phyloP scores from a whole-genome alignment of 2,329 filamentous ascomycete species.

The Fusarium coicis region DNA sequence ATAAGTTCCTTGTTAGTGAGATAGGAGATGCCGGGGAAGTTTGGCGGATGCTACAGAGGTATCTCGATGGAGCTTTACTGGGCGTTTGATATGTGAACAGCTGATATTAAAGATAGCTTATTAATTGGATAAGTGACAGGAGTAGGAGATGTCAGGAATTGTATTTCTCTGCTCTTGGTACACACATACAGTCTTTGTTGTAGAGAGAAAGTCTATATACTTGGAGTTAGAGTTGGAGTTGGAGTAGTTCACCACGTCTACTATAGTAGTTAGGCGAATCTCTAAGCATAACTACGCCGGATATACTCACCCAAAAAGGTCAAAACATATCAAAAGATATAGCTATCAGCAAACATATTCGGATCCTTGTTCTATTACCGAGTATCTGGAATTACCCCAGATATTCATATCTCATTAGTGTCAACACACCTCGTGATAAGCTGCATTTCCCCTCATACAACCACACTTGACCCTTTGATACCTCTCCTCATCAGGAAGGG shows the following conservation, averaged over 20 bases:
- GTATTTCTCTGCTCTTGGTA: background rate
- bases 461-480: background rate
- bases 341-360: background rate
- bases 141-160: background rate
- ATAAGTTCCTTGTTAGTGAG: constrained; percentile 12
- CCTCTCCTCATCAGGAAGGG: constrained; percentile 17
- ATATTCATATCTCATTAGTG: background rate
- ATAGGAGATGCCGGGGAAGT: background rate
- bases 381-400: constrained; percentile 1
- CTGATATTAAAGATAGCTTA: background rate
- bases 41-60: background rate
- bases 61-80: background rate
- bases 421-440: constrained; percentile 15
- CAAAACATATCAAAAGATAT: background rate
- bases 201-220: background rate
- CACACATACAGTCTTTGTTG: background rate
- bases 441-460: background rate
- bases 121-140: background rate
- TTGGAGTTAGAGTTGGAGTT: background rate
- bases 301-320: background rate
- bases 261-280: background rate
- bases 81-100: background rate
- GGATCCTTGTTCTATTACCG: constrained; percentile 7
- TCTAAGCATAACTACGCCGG: background rate
- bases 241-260: background rate